Percentiles rank a stretch among this genome's conserved stretches.
These are phyloP conservation scores for Ascochyta viciae-villosae DNA, from an alignment of 2,329 filamentous ascomycete genomes.

Conservation along the genomic window DNA sequence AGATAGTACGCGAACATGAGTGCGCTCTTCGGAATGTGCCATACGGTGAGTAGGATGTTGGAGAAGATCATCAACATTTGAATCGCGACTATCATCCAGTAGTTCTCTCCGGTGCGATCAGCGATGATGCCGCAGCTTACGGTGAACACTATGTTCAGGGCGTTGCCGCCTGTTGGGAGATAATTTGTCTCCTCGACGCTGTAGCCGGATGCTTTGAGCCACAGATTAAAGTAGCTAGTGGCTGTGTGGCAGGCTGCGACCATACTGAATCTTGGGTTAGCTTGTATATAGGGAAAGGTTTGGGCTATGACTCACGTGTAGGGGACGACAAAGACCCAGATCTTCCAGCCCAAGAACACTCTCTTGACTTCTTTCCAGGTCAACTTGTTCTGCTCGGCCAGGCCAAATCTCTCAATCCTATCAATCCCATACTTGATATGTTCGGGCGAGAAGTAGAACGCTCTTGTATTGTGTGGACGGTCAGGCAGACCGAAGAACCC, in stretches of 20 bases:
- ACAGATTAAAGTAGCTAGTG: not conserved
- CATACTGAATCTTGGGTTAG: not conserved
- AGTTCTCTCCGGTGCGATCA: not conserved
- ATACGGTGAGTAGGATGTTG: not conserved
- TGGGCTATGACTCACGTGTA: not conserved
- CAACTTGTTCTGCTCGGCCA: not conserved
- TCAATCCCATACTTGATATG: slow-evolving; percentile 1
- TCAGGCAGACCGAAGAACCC: slow-evolving; percentile 12
- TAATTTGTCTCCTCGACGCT: slow-evolving; percentile 1
- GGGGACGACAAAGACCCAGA: not conserved
- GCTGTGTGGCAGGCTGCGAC: not conserved
- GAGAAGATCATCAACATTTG: not conserved
- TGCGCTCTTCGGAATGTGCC: not conserved
- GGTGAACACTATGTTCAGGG: not conserved
- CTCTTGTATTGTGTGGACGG: slow-evolving; percentile 14
- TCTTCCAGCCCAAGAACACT: not conserved
- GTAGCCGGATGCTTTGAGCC: not conserved
- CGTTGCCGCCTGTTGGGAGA: not conserved
- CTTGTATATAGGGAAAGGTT: not conserved
- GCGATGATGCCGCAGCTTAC: not conserved
- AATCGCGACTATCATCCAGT: not conserved
- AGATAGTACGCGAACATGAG: slow-evolving; percentile 2
- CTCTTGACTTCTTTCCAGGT: slow-evolving; percentile 1
- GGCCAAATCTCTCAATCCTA: not conserved
- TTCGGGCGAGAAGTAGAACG: slow-evolving; percentile 8